Evolutionary conservation across 1,284 basidiomycete species (phyloP), one percentile per base, ranked within the genome.

Genomic region (Sparassis latifolia): DNA sequence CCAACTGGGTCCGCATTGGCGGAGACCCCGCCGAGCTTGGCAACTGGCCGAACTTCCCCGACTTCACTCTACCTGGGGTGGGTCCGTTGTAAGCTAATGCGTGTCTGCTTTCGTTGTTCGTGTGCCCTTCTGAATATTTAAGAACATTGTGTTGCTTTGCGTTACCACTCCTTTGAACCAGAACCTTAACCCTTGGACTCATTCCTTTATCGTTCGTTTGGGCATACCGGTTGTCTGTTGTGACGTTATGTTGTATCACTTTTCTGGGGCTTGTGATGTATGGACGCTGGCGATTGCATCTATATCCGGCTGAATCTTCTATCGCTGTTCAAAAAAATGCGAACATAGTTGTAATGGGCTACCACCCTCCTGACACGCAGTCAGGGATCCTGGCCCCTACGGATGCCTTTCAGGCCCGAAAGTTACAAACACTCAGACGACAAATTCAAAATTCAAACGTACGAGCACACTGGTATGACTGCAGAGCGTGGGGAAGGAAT

Each of bases 1-100:
- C 82, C 12, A 65, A 73, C 10, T 89, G 84, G 82, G 77, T 89
- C 12, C 79, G 86, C 20, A 85, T 89, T 53, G 86, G 85, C 29
- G 86, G 85, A 1, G 85, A 88, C 64, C 86, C 86, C 0, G 75
- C 71, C 0, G 20, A 70, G 44, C 64, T 88, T 5, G 86, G 86
- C 0, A 78, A 83, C 55, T 88, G 85, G 86, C 85, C 85, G 0
- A 47, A 76, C 46, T 68, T 76, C 57, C 71, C 80, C 33, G 85
- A 81, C 49, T 88, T 88, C 61, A 78, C 76, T 3, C 62, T 63
- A 1, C 86, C 85, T 2, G 86, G 85, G 9, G 55, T 72, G 5
- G 58, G 60, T 9, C 58, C 58, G n/a, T 29, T 57, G 31, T 54
- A 44, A 42, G 12, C 35, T 37, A 20, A 20, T 20, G 39, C 27